Base-by-base conservation (phyloP, 805 yeast species). In the Yamadazyma endophytica region DNA sequence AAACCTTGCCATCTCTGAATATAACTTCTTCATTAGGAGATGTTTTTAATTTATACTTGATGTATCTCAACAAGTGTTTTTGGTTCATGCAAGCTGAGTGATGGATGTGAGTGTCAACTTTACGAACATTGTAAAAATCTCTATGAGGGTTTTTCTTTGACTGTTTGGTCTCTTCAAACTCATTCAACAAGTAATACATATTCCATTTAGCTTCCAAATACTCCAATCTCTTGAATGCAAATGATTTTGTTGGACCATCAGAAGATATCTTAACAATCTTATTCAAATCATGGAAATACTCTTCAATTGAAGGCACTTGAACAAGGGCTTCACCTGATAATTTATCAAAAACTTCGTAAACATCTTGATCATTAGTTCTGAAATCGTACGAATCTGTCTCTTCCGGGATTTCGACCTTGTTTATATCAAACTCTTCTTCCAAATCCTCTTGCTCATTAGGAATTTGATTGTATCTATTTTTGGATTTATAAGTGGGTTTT, bases 31-130 rank as follows among this genome's bases (percentile, higher is more conserved):
- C 96, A 44, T 86, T 74, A 2, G 95, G 89, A 28, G 68, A 64
- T 37, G 86, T 84, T 63, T 90, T 87, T 61, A 92, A 79, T 63
- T 92, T 92, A 55, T 88, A 86, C 61, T 92, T 92, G 58, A 92
- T 92, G 57, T 86, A 92, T 49, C 99, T 80, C 43, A 92, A 68
- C 48, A 92, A 65, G 63, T 92, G 99, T 60, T 92, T 92, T 62
- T 92, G 98, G 52, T 94, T 94, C 97, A 94, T 94, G 58, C 97
- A 89, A 8, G 99, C 99, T 7, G 96, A 85, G 56, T 94, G 98
- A 56, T 92, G 99, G 47, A 92, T 96, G 69, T 92, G 99, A 13
- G 97, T 92, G 54, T 90, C 98, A 22, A 92, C 97, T 56, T 90
- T 90, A 63, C 97, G 77, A 26, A 88, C 96, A 50, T 90, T 90